A percentile compares a stretch with the other conserved stretches of the same genome.
phyloP scores from a whole-genome alignment of 768 basidiomycete genomes.

The Tricholoma terreum region DNA sequence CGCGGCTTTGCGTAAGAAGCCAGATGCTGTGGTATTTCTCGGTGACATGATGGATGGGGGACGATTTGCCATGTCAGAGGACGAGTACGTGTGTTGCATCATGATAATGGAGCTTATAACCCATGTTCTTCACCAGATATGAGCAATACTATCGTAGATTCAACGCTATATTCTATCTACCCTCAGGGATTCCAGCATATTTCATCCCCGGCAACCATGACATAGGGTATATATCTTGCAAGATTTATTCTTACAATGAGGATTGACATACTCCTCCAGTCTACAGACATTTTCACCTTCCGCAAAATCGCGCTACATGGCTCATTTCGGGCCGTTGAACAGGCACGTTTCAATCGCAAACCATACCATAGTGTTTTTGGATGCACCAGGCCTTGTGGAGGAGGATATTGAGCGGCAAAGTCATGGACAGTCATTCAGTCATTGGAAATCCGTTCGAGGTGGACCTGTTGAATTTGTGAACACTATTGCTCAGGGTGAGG shows the following conservation, averaged over 20 bases:
- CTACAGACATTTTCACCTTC: slow-evolving; percentile 49
- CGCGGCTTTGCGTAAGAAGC: slow-evolving; percentile 52
- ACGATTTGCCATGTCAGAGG: slow-evolving; percentile 55
- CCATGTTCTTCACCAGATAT: slow-evolving; percentile 50
- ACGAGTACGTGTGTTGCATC: slow-evolving; percentile 52
- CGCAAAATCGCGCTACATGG: slow-evolving; percentile 55
- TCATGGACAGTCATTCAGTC: slow-evolving; percentile 36
- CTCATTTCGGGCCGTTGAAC: slow-evolving; percentile 77
- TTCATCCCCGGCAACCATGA: slow-evolving; percentile 93
- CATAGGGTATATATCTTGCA: slow-evolving; percentile 53
- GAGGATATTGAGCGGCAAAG: slow-evolving; percentile 58
- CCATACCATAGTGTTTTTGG: slow-evolving; percentile 69
- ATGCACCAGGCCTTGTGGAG: slow-evolving; percentile 71
- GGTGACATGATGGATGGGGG: slow-evolving; percentile 95
- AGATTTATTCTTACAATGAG: not conserved
- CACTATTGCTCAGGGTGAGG: slow-evolving; percentile 36
- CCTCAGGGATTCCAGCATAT: slow-evolving; percentile 50
- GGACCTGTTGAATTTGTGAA: slow-evolving; percentile 57
- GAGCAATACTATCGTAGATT: slow-evolving; percentile 66
- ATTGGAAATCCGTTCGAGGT: slow-evolving; percentile 46
- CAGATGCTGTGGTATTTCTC: slow-evolving; percentile 76
- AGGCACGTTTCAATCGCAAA: slow-evolving; percentile 61
- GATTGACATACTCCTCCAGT: slow-evolving; percentile 30
- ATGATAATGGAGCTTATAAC: not conserved
- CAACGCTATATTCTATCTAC: slow-evolving; percentile 60